phyloP scores from a whole-genome alignment of 805 yeast species.

The Barnettozyma sp. region DNA sequence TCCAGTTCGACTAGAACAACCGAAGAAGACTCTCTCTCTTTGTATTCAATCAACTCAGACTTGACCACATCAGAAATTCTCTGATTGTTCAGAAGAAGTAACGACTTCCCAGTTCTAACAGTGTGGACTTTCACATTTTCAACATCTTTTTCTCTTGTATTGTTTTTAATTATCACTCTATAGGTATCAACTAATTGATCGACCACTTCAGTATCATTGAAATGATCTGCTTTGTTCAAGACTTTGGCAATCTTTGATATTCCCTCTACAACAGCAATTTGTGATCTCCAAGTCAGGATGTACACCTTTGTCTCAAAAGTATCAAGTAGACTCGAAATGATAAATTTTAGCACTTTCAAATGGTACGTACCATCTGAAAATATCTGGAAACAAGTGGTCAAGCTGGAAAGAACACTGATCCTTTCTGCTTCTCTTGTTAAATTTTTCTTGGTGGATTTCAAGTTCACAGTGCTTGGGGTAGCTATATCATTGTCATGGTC shows the following conservation, averaged over 20 bases:
- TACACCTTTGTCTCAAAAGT: constrained; percentile 25
- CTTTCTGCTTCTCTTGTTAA: constrained; percentile 44
- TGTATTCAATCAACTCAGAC: constrained; percentile 22
- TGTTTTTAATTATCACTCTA: constrained; percentile 23
- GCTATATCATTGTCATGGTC: constrained; percentile 27
- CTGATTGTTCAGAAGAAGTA: constrained; percentile 18
- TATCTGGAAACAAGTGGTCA: constrained; percentile 30
- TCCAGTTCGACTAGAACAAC: constrained; percentile 35
- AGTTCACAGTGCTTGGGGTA: constrained; percentile 24
- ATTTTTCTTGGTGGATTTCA: constrained; percentile 35
- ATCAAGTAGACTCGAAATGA: constrained; percentile 22
- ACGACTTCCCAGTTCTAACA: constrained; percentile 30
- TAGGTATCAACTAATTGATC: constrained; percentile 18
- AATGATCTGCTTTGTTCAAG: constrained; percentile 3
- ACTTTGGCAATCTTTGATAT: constrained; percentile 23
- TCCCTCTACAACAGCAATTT: constrained; percentile 39
- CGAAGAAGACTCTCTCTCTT: constrained; percentile 37
- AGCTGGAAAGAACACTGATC: constrained; percentile 30
- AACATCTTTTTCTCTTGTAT: constrained; percentile 35
- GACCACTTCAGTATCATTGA: constrained; percentile 11
- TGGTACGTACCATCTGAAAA: constrained; percentile 19
- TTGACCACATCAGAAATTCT: constrained; percentile 16
- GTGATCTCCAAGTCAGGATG: constrained; percentile 56
- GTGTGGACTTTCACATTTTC: constrained; percentile 56
- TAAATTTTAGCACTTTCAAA: constrained; percentile 23